Conservation (phyloP, 1,284 basidiomycete species). For the Caloboletus firmus region DNA sequence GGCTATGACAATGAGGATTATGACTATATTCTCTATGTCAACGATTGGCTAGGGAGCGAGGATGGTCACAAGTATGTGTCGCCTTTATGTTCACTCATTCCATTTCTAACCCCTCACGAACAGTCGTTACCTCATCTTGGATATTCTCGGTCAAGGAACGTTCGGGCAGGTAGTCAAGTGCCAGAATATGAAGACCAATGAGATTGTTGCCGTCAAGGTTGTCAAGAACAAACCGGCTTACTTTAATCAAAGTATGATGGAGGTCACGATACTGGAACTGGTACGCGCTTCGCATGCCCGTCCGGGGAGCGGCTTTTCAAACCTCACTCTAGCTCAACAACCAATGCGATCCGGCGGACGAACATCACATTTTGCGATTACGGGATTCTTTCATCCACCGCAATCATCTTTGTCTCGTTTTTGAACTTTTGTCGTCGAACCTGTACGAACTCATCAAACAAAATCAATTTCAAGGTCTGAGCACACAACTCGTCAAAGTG, state of each 20-base stretch:
- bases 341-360: slow-evolving; percentile 88
- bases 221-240: slow-evolving; percentile 99
- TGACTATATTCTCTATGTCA: slow-evolving; percentile 97
- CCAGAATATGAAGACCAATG: slow-evolving; percentile 99
- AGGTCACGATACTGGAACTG: slow-evolving; percentile 95
- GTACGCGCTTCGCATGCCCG: slow-evolving; percentile 47
- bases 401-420: slow-evolving; percentile 95
- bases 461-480: slow-evolving; percentile 97
- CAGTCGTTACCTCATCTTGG: slow-evolving; percentile 88
- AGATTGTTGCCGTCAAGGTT: slow-evolving; percentile 98
- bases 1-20: slow-evolving; percentile 97
- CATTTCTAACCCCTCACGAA: slow-evolving; percentile 15
- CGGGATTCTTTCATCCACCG: slow-evolving; percentile 97
- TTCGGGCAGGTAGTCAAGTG: slow-evolving; percentile 99
- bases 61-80: slow-evolving; percentile 83
- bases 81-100: slow-evolving; percentile 9
- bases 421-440: slow-evolving; percentile 96
- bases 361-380: slow-evolving; percentile 95
- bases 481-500: slow-evolving; percentile 95
- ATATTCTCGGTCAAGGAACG: slow-evolving; percentile 96
- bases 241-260: slow-evolving; percentile 99
- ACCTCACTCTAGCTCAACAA: slow-evolving; percentile 72
- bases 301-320: not conserved
- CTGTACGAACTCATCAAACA: slow-evolving; percentile 99
- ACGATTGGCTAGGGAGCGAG: slow-evolving; percentile 90